Evolutionary conservation across 202 grass and related monocot species (phyloP).

Genomic region (Sporobolus alterniflorus): DNA sequence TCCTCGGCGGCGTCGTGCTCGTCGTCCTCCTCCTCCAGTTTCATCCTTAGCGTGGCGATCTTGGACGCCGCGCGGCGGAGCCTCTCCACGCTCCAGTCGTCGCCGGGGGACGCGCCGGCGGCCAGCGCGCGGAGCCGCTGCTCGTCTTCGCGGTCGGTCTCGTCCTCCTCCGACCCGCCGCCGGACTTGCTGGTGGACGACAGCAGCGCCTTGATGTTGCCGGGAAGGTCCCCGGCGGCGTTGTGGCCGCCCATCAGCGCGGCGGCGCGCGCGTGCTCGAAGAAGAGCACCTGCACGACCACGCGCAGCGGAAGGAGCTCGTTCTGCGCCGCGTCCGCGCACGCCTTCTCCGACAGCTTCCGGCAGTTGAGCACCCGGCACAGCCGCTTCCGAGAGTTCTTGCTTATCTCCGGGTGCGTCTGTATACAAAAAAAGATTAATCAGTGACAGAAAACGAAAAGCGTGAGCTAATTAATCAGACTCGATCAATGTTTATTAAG

Average conservation of each 20-base stretch:
- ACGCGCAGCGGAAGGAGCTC: conserved; percentile 90
- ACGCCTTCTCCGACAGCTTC: conserved; percentile 89
- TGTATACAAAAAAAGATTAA: conserved; percentile 6
- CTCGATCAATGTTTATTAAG: neutral
- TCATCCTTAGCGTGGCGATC: conserved; percentile 86
- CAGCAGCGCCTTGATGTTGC: conserved; percentile 76
- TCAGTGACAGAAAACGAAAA: too few relatives aligned
- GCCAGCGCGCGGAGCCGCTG: conserved; percentile 53
- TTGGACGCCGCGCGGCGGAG: conserved; percentile 75
- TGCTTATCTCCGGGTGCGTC: conserved; percentile 81
- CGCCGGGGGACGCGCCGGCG: conserved; percentile 40
- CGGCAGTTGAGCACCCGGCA: conserved; percentile 89
- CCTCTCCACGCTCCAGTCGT: conserved; percentile 68
- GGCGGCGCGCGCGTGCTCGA: conserved; percentile 82
- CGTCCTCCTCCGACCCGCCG: conserved; percentile 53
- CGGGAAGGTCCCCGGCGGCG: conserved; percentile 57
- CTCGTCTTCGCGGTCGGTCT: conserved; percentile 56
- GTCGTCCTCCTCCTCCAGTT: conserved; percentile 77
- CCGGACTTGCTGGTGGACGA: too few relatives aligned
- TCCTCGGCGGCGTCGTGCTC: conserved; percentile 50
- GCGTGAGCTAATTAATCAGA: neutral
- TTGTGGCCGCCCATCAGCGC: conserved; percentile 33
- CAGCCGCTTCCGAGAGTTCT: conserved; percentile 70
- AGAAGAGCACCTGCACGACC: conserved; percentile 97
- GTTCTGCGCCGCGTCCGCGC: conserved; percentile 91